A percentile compares a stretch with the other conserved stretches of the same genome.
Evolutionary conservation across 768 basidiomycete species (phyloP).

Genomic region (Macrolepiota fuliginosa): DNA sequence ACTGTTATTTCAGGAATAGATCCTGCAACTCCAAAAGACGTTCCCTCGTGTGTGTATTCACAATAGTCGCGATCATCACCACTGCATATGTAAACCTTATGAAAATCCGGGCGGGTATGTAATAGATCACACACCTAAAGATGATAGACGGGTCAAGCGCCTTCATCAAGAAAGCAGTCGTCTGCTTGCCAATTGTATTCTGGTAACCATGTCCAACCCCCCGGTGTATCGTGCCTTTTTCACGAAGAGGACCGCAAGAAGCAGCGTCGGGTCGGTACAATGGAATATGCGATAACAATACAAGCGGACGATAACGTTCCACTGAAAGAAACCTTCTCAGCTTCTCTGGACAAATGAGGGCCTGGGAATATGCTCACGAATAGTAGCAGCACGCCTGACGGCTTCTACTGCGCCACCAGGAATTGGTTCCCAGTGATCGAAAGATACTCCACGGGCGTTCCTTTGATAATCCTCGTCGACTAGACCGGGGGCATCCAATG

Average conservation of each 20-base stretch:
- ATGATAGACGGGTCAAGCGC: slow-evolving; percentile 62
- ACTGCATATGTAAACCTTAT: slow-evolving; percentile 30
- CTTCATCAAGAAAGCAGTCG: slow-evolving; percentile 69
- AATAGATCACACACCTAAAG: slow-evolving; percentile 52
- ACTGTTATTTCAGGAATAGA: slow-evolving; percentile 76
- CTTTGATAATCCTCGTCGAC: slow-evolving; percentile 81
- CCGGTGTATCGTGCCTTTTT: slow-evolving; percentile 66
- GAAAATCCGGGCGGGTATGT: neutral
- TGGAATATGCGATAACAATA: slow-evolving; percentile 87
- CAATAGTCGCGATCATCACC: slow-evolving; percentile 95
- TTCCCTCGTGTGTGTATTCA: slow-evolving; percentile 43
- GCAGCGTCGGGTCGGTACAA: slow-evolving; percentile 72
- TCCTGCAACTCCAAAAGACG: slow-evolving; percentile 18
- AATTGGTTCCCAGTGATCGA: slow-evolving; percentile 54
- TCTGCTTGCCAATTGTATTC: slow-evolving; percentile 78
- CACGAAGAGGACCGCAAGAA: slow-evolving; percentile 74
- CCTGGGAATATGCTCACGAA: slow-evolving; percentile 28
- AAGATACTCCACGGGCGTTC: slow-evolving; percentile 44
- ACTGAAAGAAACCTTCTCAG: neutral
- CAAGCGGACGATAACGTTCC: slow-evolving; percentile 42
- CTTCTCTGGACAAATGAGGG: neutral
- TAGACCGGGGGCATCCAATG: slow-evolving; percentile 74
- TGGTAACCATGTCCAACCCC: slow-evolving; percentile 84
- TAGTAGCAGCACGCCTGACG: slow-evolving; percentile 39
- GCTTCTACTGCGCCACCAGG: slow-evolving; percentile 59